Evolutionary conservation across 805 yeast genomes (phyloP).

Genomic region (Teunomyces lycoperdinae): DNA sequence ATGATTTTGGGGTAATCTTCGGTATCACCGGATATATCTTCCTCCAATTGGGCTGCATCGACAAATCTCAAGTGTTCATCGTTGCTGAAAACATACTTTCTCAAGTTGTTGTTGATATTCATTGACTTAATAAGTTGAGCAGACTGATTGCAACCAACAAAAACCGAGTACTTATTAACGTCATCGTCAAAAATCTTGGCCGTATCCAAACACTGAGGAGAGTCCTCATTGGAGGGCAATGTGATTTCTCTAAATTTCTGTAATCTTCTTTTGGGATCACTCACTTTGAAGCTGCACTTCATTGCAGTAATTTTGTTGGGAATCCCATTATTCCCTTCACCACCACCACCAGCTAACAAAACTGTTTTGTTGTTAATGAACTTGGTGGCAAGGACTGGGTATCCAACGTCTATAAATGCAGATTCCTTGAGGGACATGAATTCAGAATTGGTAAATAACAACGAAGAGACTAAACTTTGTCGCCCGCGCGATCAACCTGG

Average conservation of each 20-base stretch:
- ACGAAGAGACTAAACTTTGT: background rate
- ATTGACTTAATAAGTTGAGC: constrained; percentile 50
- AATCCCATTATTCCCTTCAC: constrained; percentile 87
- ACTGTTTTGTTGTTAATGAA: constrained; percentile 61
- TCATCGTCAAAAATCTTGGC: constrained; percentile 24
- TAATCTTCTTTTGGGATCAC: constrained; percentile 39
- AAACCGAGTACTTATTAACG: constrained; percentile 45
- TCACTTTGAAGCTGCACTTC: constrained; percentile 51
- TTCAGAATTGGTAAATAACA: background rate
- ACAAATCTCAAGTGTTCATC: constrained; percentile 61
- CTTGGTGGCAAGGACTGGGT: constrained; percentile 79
- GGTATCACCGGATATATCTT: constrained; percentile 30
- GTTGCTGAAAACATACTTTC: constrained; percentile 56
- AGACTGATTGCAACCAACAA: constrained; percentile 77
- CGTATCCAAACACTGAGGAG: constrained; percentile 80
- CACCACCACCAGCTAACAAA: constrained; percentile 91
- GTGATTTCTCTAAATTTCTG: constrained; percentile 63
- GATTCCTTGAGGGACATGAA: constrained; percentile 33
- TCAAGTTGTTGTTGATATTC: constrained; percentile 66
- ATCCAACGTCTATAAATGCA: constrained; percentile 48
- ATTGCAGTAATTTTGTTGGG: constrained; percentile 77
- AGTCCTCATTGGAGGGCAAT: constrained; percentile 66
- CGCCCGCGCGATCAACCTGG: background rate
- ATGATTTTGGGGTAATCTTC: constrained; percentile 67
- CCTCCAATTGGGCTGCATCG: constrained; percentile 59